Base-by-base conservation (phyloP, 148 eudicot genomes). In the Amaranthus palmeri region DNA sequence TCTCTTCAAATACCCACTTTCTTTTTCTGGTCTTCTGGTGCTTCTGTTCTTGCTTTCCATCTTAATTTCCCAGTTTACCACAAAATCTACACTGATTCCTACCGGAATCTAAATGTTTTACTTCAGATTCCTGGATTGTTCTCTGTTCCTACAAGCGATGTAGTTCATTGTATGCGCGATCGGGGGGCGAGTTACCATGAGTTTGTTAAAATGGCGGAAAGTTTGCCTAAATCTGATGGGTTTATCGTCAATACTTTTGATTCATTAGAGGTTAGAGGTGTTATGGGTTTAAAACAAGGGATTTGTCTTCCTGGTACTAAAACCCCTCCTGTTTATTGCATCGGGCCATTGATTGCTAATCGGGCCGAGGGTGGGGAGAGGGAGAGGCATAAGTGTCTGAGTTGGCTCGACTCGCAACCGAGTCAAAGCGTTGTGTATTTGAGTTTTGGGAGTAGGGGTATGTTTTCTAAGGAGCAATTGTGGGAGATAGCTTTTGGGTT, bases 351-450 rank as follows among this genome's bases (percentile, higher is more conserved):
- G 40, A 67, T 67, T 25, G 70, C 49, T 13, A 42, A 10, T 4
- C 10, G 15, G 12, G 17, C 0, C 6, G 56, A 47, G 5, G 18
- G 15, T 11, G 15, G 15, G 15, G 11, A 17, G 58, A 1, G 41
- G 10, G 41, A 51, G 0, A 2, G 5, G 8, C 74, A 76, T 8
- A 82, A 68, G 46, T 84, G 88, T 71, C 25, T 84, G 44, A 44
- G 7, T 3, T 86, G 87, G 90, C 78, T 86, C 0, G 74, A 82
- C 55, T 63, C 69, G 0, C 87, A 84, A 25, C 70, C 70, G 6
- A 50, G 45, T 49, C 43, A 10, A 67, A 67, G 56, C 40, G 70
- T 67, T 8, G 56, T 67, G 55, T 67, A 67, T 45, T 67, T 67
- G 70, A 49, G 13, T 67, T 67, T 67, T 4, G 70, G 70, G 41